phyloP scores from a whole-genome alignment of 192 early-diverging fungal genomes.

The Rhizophagus prolifer region DNA sequence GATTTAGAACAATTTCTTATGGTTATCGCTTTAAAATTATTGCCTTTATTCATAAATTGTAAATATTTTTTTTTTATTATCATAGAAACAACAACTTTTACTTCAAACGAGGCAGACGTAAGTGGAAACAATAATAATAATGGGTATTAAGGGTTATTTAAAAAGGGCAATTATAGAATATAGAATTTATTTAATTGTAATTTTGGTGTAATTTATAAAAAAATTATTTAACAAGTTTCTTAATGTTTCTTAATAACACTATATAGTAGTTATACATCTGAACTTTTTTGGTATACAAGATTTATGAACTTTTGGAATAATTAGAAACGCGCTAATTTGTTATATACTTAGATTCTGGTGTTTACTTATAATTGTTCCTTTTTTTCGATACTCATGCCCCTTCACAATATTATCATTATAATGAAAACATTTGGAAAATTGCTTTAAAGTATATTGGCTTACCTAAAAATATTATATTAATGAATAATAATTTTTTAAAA shows the following conservation, averaged over 20 bases:
- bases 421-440: not conserved
- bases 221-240: not conserved
- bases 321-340: not conserved
- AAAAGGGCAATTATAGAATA: not conserved
- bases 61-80: not conserved
- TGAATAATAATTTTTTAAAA: too few species aligned
- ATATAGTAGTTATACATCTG: not conserved
- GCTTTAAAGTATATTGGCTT: too few species aligned
- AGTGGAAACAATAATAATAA: slow-evolving; percentile 1
- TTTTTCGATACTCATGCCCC: not conserved
- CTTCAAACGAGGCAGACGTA: slow-evolving; percentile 11
- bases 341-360: too few species aligned
- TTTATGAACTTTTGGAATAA: not conserved
- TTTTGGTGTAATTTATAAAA: not conserved
- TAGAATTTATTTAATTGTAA: not conserved
- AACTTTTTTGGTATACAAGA: not conserved
- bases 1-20: too few species aligned
- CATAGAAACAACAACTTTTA: slow-evolving; percentile 15
- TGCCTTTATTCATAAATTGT: too few species aligned
- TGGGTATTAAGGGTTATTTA: not conserved
- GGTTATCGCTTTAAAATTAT: too few species aligned
- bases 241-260: not conserved
- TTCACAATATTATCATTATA: too few species aligned
- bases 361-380: not conserved
- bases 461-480: too few species aligned